Evolutionary conservation across 305 asterid species (phyloP).

Genomic region (Petunia hybrid): DNA sequence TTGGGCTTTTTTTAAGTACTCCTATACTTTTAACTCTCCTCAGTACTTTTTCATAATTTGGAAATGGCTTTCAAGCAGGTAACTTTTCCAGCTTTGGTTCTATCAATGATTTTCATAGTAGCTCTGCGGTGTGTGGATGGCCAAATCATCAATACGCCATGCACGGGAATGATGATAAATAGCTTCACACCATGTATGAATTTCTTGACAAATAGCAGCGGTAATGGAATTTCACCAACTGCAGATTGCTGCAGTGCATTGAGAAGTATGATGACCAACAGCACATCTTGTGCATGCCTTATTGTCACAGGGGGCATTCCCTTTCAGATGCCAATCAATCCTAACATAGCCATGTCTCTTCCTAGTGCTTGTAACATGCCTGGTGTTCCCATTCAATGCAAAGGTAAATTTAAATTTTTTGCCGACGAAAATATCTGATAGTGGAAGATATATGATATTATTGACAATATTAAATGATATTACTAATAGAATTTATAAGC

Average conservation of each 20-base stretch:
- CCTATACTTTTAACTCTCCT: not conserved
- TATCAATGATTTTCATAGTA: not conserved
- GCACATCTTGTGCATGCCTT: constrained; percentile 57
- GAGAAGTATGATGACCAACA: constrained; percentile 53
- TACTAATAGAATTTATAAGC: too few relatives aligned
- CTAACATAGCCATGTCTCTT: constrained; percentile 59
- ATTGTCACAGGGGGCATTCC: constrained; percentile 57
- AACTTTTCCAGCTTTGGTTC: not conserved
- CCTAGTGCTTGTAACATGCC: constrained; percentile 79
- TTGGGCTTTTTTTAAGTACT: not conserved
- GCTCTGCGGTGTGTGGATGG: not conserved
- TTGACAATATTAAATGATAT: too few relatives aligned
- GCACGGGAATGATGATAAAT: constrained; percentile 75
- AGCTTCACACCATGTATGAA: constrained; percentile 71
- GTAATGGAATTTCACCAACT: constrained; percentile 51
- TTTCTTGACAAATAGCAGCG: constrained; percentile 56
- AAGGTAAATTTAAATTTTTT: constrained; percentile 49
- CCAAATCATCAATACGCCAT: constrained; percentile 39
- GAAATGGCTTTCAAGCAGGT: not conserved
- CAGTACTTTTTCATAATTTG: not conserved
- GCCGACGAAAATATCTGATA: not conserved
- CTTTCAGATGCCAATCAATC: constrained; percentile 60
- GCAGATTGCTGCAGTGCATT: constrained; percentile 60
- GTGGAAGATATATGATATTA: too few relatives aligned
- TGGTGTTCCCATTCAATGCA: constrained; percentile 76